Conservation (phyloP, 768 basidiomycete genomes). For the Saitozyma sp. region DNA sequence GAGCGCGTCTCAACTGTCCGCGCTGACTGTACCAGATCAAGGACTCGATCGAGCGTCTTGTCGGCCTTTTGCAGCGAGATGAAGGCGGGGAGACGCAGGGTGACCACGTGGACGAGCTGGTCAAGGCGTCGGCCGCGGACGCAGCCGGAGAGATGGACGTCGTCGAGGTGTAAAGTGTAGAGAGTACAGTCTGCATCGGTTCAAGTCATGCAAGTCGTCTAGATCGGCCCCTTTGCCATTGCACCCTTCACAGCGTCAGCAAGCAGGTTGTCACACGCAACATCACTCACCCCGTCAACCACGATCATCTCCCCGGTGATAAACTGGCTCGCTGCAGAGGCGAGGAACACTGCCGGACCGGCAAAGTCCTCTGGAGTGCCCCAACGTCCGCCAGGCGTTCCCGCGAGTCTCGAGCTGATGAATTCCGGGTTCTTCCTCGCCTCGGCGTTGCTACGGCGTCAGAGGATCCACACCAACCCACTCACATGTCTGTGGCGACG, state of each 20-base stretch:
- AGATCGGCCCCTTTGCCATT: constrained; percentile 31
- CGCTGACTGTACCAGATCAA: constrained; percentile 62
- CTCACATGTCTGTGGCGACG: constrained; percentile 81
- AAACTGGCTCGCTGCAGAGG: constrained; percentile 66
- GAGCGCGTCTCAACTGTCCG: constrained; percentile 27
- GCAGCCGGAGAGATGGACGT: constrained; percentile 62
- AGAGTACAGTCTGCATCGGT: too few species aligned
- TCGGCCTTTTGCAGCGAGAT: constrained; percentile 65
- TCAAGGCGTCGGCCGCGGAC: constrained; percentile 16
- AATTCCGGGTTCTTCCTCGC: constrained; percentile 64
- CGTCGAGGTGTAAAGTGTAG: constrained; percentile 64
- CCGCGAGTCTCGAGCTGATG: constrained; percentile 65
- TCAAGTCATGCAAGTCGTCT: neutral
- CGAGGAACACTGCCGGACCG: constrained; percentile 68
- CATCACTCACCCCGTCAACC: constrained; percentile 60
- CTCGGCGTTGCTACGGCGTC: constrained; percentile 60
- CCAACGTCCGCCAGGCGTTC: constrained; percentile 73
- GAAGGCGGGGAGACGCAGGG: constrained; percentile 50
- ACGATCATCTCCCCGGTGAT: constrained; percentile 68
- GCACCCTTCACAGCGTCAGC: constrained; percentile 23
- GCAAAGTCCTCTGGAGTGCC: constrained; percentile 69
- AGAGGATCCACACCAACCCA: constrained; percentile 23
- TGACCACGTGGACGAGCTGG: constrained; percentile 68
- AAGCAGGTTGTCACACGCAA: neutral
- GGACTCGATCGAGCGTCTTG: constrained; percentile 83